These are phyloP conservation scores for Vitis hybrid DNA, from an alignment of 177 flowering plant genomes.

Conservation along the genomic window DNA sequence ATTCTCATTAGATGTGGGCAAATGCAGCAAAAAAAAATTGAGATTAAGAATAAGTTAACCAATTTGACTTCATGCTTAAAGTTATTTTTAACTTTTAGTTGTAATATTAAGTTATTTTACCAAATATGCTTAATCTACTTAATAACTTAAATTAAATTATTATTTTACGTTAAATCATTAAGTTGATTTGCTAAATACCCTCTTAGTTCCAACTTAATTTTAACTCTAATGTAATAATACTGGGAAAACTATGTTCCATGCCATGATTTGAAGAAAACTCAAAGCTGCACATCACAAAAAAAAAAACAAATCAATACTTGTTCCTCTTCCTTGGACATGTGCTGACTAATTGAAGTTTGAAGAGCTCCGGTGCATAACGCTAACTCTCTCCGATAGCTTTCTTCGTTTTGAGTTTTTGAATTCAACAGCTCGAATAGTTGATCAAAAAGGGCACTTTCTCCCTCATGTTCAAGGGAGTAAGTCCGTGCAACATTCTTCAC, in stretches of 20 bases:
- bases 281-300: background rate
- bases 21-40: too few species aligned
- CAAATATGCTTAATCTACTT: too few species aligned
- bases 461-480: slow-evolving; percentile 89
- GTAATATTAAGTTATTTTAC: too few species aligned
- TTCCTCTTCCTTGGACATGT: slow-evolving; percentile 95
- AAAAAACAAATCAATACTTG: slow-evolving; percentile 51
- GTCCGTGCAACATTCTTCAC: slow-evolving; percentile 93
- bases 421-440: slow-evolving; percentile 67
- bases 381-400: slow-evolving; percentile 67
- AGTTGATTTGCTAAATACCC: too few species aligned
- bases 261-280: background rate
- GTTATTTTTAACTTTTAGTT: too few species aligned
- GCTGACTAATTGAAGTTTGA: slow-evolving; percentile 82
- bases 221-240: too few species aligned
- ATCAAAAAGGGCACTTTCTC: slow-evolving; percentile 82
- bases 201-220: too few species aligned
- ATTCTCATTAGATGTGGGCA: too few species aligned
- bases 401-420: slow-evolving; percentile 52
- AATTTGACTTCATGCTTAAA: too few species aligned
- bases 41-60: too few species aligned
- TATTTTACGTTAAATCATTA: too few species aligned
- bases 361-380: slow-evolving; percentile 90
- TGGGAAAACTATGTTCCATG: background rate
- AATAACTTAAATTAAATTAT: too few species aligned